A percentile compares a stretch with the other conserved stretches of the same genome.
Evolutionary conservation across 768 basidiomycete genomes (phyloP).

Genomic region (Tylopilus sp.): DNA sequence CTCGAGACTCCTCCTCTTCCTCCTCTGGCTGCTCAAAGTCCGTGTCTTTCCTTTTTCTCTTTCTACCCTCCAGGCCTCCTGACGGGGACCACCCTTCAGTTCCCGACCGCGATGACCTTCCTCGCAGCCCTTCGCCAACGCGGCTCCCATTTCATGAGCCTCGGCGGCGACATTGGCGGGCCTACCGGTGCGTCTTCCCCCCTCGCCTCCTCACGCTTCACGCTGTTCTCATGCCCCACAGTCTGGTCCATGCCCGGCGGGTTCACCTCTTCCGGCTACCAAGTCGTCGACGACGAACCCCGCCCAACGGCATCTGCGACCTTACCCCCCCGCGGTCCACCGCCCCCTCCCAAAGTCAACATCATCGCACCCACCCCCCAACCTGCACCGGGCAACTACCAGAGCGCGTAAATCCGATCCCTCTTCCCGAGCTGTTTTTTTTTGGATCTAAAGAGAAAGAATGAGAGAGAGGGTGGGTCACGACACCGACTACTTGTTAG

Average conservation of each 20-base stretch:
- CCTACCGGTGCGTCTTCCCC: conserved; percentile 46
- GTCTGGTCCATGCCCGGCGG: conserved; percentile 82
- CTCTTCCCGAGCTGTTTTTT: too few relatives aligned
- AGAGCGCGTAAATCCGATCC: conserved; percentile 23
- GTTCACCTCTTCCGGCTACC: conserved; percentile 55
- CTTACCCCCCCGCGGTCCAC: conserved; percentile 3
- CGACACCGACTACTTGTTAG: neutral
- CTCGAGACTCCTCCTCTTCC: conserved; percentile 49
- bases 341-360: conserved; percentile 15
- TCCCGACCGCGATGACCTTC: conserved; percentile 58
- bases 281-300: conserved; percentile 52
- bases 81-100: conserved; percentile 30
- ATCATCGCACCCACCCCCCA: conserved; percentile 11
- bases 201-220: neutral
- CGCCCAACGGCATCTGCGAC: conserved; percentile 13
- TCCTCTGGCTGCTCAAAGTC: conserved; percentile 61
- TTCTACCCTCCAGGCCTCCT: neutral
- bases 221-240: conserved; percentile 25
- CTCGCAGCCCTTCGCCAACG: conserved; percentile 52
- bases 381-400: conserved; percentile 25
- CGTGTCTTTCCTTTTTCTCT: neutral
- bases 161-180: conserved; percentile 49
- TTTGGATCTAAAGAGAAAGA: too few relatives aligned
- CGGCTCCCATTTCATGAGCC: conserved; percentile 51
- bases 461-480: neutral